Conservation (phyloP, 305 asterid species). For the Stenogyne calaminthoides region DNA sequence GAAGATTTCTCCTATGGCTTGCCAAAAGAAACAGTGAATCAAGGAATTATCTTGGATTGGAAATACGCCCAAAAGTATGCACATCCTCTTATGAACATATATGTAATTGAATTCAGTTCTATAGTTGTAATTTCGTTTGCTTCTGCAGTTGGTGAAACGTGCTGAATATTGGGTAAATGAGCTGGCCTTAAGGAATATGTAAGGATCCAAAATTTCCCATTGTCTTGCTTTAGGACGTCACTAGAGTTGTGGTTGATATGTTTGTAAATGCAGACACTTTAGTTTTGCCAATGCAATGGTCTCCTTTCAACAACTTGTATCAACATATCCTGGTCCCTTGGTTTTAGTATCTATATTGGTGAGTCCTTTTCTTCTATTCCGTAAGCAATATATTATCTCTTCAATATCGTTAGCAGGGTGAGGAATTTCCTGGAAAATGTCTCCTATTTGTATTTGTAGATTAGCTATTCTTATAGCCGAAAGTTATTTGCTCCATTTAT, state of each 20-base stretch:
- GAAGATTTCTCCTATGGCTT: conserved; percentile 83
- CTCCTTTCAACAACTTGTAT: conserved; percentile 71
- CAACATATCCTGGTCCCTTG: conserved; percentile 89
- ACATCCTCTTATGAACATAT: conserved; percentile 17
- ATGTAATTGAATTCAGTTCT: conserved; percentile 23
- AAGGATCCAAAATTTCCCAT: conserved; percentile 42
- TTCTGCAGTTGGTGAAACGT: conserved; percentile 75
- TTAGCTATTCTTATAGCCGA: conserved; percentile 17
- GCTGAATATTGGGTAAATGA: conserved; percentile 81
- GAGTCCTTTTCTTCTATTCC: conserved; percentile 37
- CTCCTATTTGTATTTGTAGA: not conserved
- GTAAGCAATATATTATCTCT: too few species aligned
- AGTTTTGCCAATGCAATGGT: conserved; percentile 73
- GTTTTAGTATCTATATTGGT: conserved; percentile 82
- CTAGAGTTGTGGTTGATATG: conserved; percentile 32
- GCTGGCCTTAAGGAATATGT: conserved; percentile 71
- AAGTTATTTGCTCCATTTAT: conserved; percentile 28
- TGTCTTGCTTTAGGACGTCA: conserved; percentile 27
- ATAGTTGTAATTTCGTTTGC: not conserved
- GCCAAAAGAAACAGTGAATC: conserved; percentile 57
- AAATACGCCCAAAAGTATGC: conserved; percentile 85
- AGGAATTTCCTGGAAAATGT: conserved; percentile 15
- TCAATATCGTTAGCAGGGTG: not conserved
- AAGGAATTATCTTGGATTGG: conserved; percentile 82
- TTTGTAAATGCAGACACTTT: conserved; percentile 70